Base-by-base conservation (phyloP, 176 grass and related monocot genomes). In the Zea luxurians region DNA sequence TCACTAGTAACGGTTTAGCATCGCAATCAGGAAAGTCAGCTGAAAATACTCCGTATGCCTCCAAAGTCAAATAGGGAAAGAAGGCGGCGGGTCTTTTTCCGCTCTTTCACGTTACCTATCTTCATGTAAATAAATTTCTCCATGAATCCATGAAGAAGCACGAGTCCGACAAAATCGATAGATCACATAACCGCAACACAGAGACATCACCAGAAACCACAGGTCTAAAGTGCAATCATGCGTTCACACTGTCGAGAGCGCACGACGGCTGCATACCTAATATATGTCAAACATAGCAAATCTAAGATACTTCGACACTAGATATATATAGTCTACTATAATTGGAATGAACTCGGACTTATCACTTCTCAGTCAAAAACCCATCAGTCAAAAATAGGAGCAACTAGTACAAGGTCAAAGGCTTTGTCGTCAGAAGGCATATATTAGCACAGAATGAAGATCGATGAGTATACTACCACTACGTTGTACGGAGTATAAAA, bases 351-450 rank as follows among this genome's bases (percentile, higher is more conserved):
- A 54, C 45, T 37, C 47, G 43, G 7, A 66, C 66, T 64, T 17
- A 2, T 37, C 37, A 20, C 63, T 69, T 13, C 15, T 68, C 78
- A 68, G 77, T 67, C 77, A 79, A 79, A 79, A 55, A 57, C 66
- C 27, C 27, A 18, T 68, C 77, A 68, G 76, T 67, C 76, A 78
- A 79, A 79, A 55, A 57, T 54, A 68, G 63, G 11, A 79, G 48
- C 40, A 40, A 35, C 66, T 70, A 71, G 68, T 71, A 15, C 53
- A 64, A 68, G 40, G 37, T 76, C 59, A 73, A 73, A 73, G 37
- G 48, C 62, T 49, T 7, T 63, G 35, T 36, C 50, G 21, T 45
- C 41, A 18, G 18, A 10, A 44, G 41, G 10, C 38, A 50, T 46
- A 34, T 77, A 40, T 2, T 68, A 41, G 61, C 38, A 47, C 53